Evolutionary conservation across 768 basidiomycete genomes (phyloP), one percentile per base, ranked within the genome.

Genomic region (Floccularia luteovirens): DNA sequence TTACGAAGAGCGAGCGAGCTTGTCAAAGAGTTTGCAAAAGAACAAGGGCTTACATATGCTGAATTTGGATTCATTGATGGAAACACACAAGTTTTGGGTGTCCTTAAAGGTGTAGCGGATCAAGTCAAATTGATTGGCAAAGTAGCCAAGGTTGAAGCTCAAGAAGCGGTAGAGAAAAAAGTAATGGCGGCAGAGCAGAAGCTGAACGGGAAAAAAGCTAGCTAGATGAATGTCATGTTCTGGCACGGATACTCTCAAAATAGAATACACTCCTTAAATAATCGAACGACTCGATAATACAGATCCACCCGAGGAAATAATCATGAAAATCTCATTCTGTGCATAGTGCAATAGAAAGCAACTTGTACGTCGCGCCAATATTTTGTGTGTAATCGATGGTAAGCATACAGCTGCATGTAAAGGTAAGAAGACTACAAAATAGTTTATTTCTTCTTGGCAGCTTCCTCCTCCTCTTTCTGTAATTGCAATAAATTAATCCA

Each of bases 21-120:
- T 16, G 92, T 96, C 39, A 94, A 91, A 57, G 73, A 84, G 51
- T 98, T 84, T 51, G 90, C 91, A 11, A 67, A 74, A 48, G 87
- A 94, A 54, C 81, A 90, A 45, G 86, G 80, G 0, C 65, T 98
- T 3, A 74, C 76, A 24, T 99, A 93, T 52, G 83, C 86, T 28
- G 92, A 96, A 59, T 94, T 94, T 64, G 84, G 85, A 3, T 98
- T 93, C 53, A 59, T 90, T 0, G 64, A 82, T 28, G 94, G 92
- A 35, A 99, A 97, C 55, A 64, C 64, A 43, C 80, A 91, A 43
- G 92, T 99, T 1, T 50, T 90, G 21, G 70, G 75, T n/a, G 86
- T 92, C 4, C 70, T 99, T 34, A 73, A 67, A 56, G 73, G 76
- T 30, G 94, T 99, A 16, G 92, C 93, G 12, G 66, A 92, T 43